Base-by-base conservation (phyloP, 1,284 basidiomycete species). In the Ceratobasidium theobromae region DNA sequence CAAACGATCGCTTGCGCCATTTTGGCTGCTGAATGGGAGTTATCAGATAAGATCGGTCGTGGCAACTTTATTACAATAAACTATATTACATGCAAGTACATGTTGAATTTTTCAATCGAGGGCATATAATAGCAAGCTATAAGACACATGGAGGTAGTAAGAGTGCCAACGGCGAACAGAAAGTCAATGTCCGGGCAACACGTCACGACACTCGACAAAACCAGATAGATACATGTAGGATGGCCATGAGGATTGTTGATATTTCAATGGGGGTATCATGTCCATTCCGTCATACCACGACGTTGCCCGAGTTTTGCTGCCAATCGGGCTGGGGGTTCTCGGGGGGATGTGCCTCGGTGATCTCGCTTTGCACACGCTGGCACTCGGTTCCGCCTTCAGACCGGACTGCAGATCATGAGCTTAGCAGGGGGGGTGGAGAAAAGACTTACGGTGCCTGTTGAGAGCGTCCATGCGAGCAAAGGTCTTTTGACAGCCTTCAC, bases 381-480 rank as follows among this genome's bases (percentile, higher is more conserved):
- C 84, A 84, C 51, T 84, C 83, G 2, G 82, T 78, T 23, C 82
- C 84, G 60, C 83, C 82, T 68, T 85, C 82, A 27, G 84, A 84
- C 41, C 79, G 79, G 67, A 85, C 82, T 84, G 70, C 46, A 53
- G 11, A 32, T 25, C 41, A 21, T 30, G 16, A 68, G 65, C 68
- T 55, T 35, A 58, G 38, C n/a, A 30, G 55, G 58, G 28, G 54
- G 49, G 30, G 54, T 66, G 12, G 18, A 35, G 54, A 32, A 40
- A 57, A 66, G 18, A 85, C 87, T 77, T 74, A 89, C 87, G 72
- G 77, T 91, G 89, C 66, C 89, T 76, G 74, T 90, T 90, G 46
- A 91, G 79, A 54, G 88, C 89, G 74, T 91, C 88, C 83, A 90
- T 87, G 68, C 89, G 77, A 55, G 87, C 87, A 76, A 91, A 91